Conservation (phyloP, 805 yeast genomes). For the Cyberlindnera lachancei region DNA sequence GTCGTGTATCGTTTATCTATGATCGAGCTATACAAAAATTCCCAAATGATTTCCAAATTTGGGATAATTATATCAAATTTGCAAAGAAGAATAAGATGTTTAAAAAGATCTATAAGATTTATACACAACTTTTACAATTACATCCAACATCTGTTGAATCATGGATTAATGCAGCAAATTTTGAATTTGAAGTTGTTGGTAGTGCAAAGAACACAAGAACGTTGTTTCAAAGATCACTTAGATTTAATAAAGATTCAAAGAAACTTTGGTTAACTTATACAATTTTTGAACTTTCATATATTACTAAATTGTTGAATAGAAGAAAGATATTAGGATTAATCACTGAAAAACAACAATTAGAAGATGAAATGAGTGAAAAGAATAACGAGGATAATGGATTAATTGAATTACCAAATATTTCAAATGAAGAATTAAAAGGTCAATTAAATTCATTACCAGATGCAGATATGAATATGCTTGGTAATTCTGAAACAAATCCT, state of each 20-base stretch:
- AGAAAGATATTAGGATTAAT: conserved; percentile 74
- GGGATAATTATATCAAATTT: conserved; percentile 70
- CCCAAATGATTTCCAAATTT: conserved; percentile 68
- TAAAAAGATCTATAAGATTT: conserved; percentile 66
- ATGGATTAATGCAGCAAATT: conserved; percentile 93
- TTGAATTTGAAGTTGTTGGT: conserved; percentile 84
- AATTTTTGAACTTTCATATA: conserved; percentile 80
- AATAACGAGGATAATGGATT: conserved; percentile 27
- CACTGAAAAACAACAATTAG: conserved; percentile 62
- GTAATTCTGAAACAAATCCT: conserved; percentile 78
- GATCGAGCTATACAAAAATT: conserved; percentile 77
- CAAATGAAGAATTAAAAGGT: conserved; percentile 49
- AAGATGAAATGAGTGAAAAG: conserved; percentile 30
- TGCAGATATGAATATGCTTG: conserved; percentile 77
- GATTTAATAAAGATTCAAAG: conserved; percentile 70
- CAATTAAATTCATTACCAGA: conserved; percentile 75
- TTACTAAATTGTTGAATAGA: conserved; percentile 76
- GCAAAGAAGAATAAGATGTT: conserved; percentile 63
- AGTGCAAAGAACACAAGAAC: conserved; percentile 85
- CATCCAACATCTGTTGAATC: conserved; percentile 89
- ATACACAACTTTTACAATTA: conserved; percentile 68
- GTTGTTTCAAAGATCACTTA: conserved; percentile 73
- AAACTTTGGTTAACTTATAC: conserved; percentile 81
- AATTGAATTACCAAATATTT: conserved; percentile 38
- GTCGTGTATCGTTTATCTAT: conserved; percentile 74